A percentile compares a stretch with the other conserved stretches of the same genome.
Evolutionary conservation across 495 filamentous ascomycete genomes (phyloP).

Genomic region (Xylaria palmicola): DNA sequence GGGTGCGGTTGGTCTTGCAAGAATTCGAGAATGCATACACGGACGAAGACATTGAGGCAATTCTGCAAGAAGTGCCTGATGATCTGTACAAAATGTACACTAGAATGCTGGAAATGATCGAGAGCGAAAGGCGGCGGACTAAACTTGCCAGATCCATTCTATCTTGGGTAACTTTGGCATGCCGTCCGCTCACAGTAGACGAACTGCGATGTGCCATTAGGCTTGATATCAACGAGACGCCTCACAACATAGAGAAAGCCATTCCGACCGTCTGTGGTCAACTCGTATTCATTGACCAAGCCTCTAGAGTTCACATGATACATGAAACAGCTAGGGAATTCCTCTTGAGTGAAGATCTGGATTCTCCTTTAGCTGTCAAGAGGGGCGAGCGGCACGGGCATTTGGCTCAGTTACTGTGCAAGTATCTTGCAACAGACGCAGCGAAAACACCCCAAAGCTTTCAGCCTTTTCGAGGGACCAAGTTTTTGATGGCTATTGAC

Average conservation of each 20-base stretch:
- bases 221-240: slow-evolving; percentile 28
- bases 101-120: slow-evolving; percentile 28
- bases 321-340: slow-evolving; percentile 38
- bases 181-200: slow-evolving; percentile 27
- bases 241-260: slow-evolving; percentile 24
- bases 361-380: slow-evolving; percentile 15
- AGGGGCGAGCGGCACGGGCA: slow-evolving; percentile 21
- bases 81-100: slow-evolving; percentile 29
- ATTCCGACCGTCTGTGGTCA: slow-evolving; percentile 32
- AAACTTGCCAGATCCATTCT: slow-evolving; percentile 29
- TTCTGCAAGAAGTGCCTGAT: slow-evolving; percentile 27
- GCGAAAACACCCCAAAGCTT: slow-evolving; percentile 17
- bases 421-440: slow-evolving; percentile 20
- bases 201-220: slow-evolving; percentile 30
- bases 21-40: slow-evolving; percentile 31
- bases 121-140: slow-evolving; percentile 16
- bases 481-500: slow-evolving; percentile 5
- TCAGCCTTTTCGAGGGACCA: slow-evolving; percentile 7
- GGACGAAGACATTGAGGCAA: slow-evolving; percentile 29
- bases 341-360: slow-evolving; percentile 17
- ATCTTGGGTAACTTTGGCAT: slow-evolving; percentile 28
- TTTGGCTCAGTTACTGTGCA: slow-evolving; percentile 20
- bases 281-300: slow-evolving; percentile 28
- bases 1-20: slow-evolving; percentile 32
- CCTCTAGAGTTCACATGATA: slow-evolving; percentile 26